These are phyloP conservation scores for Cercospora sp. DNA, from an alignment of 2,329 filamentous ascomycete species.

Conservation along the genomic window DNA sequence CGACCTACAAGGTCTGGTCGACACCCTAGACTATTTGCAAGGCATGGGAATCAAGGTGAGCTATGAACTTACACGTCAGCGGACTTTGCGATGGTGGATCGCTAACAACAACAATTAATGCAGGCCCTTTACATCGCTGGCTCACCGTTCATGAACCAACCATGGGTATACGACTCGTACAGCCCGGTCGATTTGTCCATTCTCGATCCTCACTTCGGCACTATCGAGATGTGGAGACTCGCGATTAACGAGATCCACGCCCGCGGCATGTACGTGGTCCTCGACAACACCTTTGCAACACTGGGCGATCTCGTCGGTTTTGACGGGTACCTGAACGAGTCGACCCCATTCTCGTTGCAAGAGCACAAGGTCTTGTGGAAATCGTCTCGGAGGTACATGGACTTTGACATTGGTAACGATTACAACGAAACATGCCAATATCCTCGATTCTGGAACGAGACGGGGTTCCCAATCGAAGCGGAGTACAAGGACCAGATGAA, in stretches of 20 bases:
- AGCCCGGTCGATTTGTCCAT: constrained; percentile 57
- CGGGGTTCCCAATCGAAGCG: constrained; percentile 52
- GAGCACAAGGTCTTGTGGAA: constrained; percentile 62
- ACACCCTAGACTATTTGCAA: constrained; percentile 64
- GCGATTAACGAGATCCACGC: constrained; percentile 60
- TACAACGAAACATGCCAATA: constrained; percentile 54
- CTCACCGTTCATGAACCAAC: constrained; percentile 62
- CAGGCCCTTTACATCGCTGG: constrained; percentile 62
- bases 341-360: constrained; percentile 54
- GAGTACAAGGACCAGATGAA: constrained; percentile 48
- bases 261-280: constrained; percentile 62
- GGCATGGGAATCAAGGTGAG: constrained; percentile 57
- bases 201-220: constrained; percentile 62
- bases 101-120: neutral
- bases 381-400: constrained; percentile 54
- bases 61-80: neutral
- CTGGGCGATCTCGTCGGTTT: constrained; percentile 64
- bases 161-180: constrained; percentile 63
- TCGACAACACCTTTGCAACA: constrained; percentile 65
- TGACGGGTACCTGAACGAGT: constrained; percentile 58
- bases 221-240: constrained; percentile 57
- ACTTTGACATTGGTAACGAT: constrained; percentile 56
- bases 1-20: constrained; percentile 58
- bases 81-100: neutral
- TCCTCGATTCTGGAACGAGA: constrained; percentile 61